phyloP scores from a whole-genome alignment of 2,329 filamentous ascomycete genomes.

The Sporothrix globosa region DNA sequence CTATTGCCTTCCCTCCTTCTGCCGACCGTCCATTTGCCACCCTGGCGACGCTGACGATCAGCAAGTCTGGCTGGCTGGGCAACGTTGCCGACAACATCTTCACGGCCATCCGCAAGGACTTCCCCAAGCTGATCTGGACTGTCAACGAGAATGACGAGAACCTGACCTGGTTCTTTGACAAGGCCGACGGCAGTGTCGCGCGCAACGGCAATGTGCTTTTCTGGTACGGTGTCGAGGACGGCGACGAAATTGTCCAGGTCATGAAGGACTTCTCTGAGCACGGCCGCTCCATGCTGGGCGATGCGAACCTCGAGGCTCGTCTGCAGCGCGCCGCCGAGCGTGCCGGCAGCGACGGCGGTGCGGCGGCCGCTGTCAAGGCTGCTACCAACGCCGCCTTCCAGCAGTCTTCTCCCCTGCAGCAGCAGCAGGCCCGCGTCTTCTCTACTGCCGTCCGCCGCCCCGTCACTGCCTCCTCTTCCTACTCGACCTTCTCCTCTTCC shows the following conservation, averaged over 20 bases:
- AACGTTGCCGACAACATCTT: conserved; percentile 97
- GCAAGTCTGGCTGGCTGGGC: conserved; percentile 90
- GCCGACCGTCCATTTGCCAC: conserved; percentile 72
- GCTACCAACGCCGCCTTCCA: conserved; percentile 24
- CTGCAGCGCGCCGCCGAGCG: conserved; percentile 74
- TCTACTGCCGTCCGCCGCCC: conserved; percentile 55
- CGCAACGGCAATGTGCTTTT: conserved; percentile 88
- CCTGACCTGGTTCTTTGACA: conserved; percentile 96
- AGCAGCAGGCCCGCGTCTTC: conserved; percentile 65
- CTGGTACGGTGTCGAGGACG: conserved; percentile 88
- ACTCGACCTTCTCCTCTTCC: conserved; percentile 1
- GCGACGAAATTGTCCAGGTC: conserved; percentile 77
- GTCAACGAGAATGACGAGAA: conserved; percentile 96
- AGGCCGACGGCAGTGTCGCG: conserved; percentile 88
- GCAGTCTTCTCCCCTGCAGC: conserved; percentile 33
- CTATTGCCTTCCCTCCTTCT: conserved; percentile 78
- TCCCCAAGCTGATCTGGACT: conserved; percentile 91
- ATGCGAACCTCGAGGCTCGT: conserved; percentile 85
- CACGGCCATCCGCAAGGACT: conserved; percentile 88
- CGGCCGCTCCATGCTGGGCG: conserved; percentile 83
- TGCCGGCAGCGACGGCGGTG: conserved; percentile 47
- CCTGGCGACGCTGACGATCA: conserved; percentile 87
- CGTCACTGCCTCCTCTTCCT: conserved; percentile 39
- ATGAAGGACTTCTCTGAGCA: conserved; percentile 84
- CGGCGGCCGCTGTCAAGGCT: conserved; percentile 37